phyloP scores from a whole-genome alignment of 177 flowering plant species.

The Vitis hybrid region DNA sequence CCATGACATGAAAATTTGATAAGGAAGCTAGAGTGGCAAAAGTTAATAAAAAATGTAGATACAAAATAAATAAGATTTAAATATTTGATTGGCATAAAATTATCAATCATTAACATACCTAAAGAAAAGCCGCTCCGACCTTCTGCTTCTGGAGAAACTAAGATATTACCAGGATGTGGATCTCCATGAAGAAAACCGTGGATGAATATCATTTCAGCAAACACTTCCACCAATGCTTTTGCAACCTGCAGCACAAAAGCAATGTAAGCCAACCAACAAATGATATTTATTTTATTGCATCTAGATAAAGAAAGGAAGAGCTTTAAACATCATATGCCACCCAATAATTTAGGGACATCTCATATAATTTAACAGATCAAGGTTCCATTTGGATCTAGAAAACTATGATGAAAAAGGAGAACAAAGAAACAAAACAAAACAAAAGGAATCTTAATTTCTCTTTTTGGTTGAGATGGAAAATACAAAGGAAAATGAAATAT shows the following conservation, averaged over 20 bases:
- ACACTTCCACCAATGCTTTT: slow-evolving; percentile 66
- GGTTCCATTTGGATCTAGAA: no score
- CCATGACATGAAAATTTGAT: background rate
- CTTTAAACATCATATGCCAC: background rate
- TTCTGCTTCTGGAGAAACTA: slow-evolving; percentile 69
- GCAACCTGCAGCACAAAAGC: slow-evolving; percentile 61
- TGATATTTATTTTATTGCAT: background rate
- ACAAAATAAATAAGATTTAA: background rate
- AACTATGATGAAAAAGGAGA: no score
- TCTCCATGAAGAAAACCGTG: slow-evolving; percentile 97
- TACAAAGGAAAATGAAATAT: no score
- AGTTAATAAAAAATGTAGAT: background rate
- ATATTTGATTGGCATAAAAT: background rate
- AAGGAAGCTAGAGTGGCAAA: background rate
- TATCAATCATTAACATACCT: slow-evolving; percentile 47
- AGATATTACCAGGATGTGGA: slow-evolving; percentile 94
- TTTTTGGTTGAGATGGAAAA: no score
- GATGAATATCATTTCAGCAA: slow-evolving; percentile 93
- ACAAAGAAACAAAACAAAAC: no score
- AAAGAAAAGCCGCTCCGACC: slow-evolving; percentile 62
- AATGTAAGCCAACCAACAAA: background rate
- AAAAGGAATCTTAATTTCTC: no score
- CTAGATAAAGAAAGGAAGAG: no score
- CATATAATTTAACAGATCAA: no score
- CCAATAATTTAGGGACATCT: background rate